These are phyloP conservation scores for Solanum chilense DNA, from an alignment of 257 asterid genomes.

Conservation along the genomic window DNA sequence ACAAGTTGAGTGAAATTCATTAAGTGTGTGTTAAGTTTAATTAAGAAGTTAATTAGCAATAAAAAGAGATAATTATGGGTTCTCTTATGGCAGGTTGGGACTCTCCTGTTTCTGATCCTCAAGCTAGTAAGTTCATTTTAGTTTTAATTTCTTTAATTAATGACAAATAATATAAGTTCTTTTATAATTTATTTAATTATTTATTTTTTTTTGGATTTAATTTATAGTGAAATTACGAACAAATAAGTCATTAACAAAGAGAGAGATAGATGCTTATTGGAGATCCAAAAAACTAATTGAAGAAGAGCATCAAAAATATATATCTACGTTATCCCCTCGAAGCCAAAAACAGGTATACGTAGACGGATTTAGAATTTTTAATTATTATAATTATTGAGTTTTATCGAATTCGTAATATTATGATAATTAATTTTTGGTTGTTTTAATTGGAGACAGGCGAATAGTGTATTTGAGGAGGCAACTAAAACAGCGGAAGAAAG, in stretches of 20 bases:
- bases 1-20: not conserved
- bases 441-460: slow-evolving; percentile 15
- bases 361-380: not conserved
- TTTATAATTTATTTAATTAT: not conserved
- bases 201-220: not conserved
- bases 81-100: slow-evolving; percentile 97
- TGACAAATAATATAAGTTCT: not conserved
- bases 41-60: not conserved
- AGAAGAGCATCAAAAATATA: slow-evolving; percentile 54
- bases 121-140: slow-evolving; percentile 30
- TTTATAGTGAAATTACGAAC: slow-evolving; percentile 33
- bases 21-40: not conserved
- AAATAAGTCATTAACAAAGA: slow-evolving; percentile 65
- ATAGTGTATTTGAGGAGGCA: slow-evolving; percentile 18
- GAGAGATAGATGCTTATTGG: slow-evolving; percentile 64
- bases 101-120: slow-evolving; percentile 38
- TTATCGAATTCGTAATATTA: not conserved
- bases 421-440: not conserved
- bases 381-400: not conserved
- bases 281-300: slow-evolving; percentile 49
- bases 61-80: slow-evolving; percentile 38
- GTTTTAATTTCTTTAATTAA: not conserved
- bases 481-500: not conserved
- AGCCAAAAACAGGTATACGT: slow-evolving; percentile 15
- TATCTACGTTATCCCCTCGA: slow-evolving; percentile 53